Evolutionary conservation across 805 yeast species (phyloP), one percentile per base, ranked within the genome.

Genomic region (Candida coquimbonensis): DNA sequence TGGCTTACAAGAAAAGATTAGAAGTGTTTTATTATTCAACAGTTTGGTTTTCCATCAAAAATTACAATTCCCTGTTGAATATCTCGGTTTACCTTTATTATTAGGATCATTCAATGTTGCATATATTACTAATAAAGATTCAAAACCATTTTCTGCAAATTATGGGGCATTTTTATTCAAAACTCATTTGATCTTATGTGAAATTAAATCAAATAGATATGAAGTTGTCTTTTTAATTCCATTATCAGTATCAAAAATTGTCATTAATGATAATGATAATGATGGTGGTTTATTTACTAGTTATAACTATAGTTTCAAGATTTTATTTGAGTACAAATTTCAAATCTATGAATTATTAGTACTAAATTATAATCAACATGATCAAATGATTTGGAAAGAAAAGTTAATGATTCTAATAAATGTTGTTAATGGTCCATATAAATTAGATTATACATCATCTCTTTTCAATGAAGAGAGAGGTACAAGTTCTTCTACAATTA

Each of bases 201-300:
- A 63, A 24, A 48, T 62, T 16, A 40, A 54, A 24, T 12, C 33
- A 14, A 62, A 45, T 13, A 63, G 53, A 26, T 54, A 59, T 32
- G 69, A 62, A 5, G 65, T 76, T 7, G 63, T 61, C 14, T 74
- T 78, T 50, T 66, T 78, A 13, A 64, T 80, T 9, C 81, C 85
- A 0, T 57, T 78, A 31, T 52, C 70, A 7, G 62, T 59, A 34
- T 63, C 65, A 12, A 50, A 51, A 11, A 49, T 49, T 7, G 65
- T 66, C 4, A n/a, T 38, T 14, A 17, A 13, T 13, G 42, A 41
- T 9, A 69, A 71, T 1, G 40, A 54, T 29, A 43, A 43, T 24
- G 59, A 55, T 17, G 65, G 56, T 41, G 61, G 68, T 2, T 43
- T 64, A 24, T 66, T 49, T 42, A 60, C 75, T 0, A 53, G 48